These are phyloP conservation scores for Heteromeles arbutifolia DNA, from an alignment of 306 rosid genomes.

Conservation along the genomic window DNA sequence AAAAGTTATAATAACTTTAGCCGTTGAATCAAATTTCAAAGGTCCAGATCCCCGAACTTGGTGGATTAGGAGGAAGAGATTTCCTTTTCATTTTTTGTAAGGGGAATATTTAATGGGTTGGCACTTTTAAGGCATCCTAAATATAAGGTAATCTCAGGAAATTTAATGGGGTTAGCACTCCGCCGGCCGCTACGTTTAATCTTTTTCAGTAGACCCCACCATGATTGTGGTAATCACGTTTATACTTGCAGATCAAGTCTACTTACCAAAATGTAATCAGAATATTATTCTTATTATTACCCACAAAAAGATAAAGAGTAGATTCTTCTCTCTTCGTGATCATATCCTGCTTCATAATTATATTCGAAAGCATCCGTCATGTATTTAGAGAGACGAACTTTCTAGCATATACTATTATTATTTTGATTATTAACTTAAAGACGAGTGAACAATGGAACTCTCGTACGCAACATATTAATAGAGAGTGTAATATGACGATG, in stretches of 20 bases:
- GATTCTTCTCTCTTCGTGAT: background rate
- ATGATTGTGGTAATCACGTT: background rate
- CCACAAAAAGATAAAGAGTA: background rate
- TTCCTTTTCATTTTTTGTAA: background rate
- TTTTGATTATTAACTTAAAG: background rate
- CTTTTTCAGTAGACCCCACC: background rate
- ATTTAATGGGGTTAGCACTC: background rate
- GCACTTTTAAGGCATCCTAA: background rate
- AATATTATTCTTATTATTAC: background rate
- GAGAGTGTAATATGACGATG: no score
- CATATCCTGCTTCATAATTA: background rate
- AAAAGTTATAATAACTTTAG: no score
- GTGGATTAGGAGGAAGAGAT: no score
- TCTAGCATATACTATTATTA: no score
- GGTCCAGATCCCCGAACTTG: accelerated
- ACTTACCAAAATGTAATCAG: background rate
- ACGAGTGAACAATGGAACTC: background rate
- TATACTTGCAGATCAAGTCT: background rate
- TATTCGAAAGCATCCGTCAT: no score
- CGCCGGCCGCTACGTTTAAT: background rate
- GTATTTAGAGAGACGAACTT: background rate
- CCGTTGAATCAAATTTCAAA: no score
- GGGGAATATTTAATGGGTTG: background rate
- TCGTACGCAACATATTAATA: no score
- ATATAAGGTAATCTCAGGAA: background rate